phyloP scores from a whole-genome alignment of 176 grass and related monocot species.

The Luzula sylvatica region DNA sequence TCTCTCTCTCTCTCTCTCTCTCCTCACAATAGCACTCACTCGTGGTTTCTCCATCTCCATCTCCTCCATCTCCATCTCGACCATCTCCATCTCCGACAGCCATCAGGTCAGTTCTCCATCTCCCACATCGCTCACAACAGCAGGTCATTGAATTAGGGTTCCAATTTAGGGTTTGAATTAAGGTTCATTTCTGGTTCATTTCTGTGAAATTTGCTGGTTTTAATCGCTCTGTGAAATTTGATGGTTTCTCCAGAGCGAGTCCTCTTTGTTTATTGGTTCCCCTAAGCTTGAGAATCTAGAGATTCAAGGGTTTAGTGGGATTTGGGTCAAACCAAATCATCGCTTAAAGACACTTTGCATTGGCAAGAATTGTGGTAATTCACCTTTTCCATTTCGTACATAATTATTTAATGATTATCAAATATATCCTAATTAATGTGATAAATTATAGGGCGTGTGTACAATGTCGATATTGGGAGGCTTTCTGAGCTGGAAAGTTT shows the following conservation, averaged over 20 bases:
- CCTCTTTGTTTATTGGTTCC: slow-evolving; percentile 35
- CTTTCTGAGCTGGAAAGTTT: slow-evolving; percentile 58
- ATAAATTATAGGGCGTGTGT: slow-evolving; percentile 64
- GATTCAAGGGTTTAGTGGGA: slow-evolving; percentile 83
- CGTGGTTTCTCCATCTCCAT: background rate
- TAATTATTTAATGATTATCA: background rate
- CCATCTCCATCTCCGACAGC: too few species aligned
- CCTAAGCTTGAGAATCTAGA: slow-evolving; percentile 53
- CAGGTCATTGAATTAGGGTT: background rate
- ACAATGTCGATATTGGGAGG: slow-evolving; percentile 59
- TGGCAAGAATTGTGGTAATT: slow-evolving; percentile 60
- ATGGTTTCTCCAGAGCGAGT: slow-evolving; percentile 35
- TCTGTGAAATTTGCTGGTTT: too few species aligned
- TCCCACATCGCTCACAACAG: too few species aligned
- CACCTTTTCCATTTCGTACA: background rate
- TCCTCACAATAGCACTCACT: background rate
- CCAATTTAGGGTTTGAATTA: too few species aligned
- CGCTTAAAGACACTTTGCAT: slow-evolving; percentile 52
- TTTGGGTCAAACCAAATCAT: slow-evolving; percentile 45
- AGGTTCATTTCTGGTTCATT: too few species aligned
- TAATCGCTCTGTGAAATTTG: too few species aligned
- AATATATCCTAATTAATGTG: background rate
- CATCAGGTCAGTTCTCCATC: too few species aligned
- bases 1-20: background rate
- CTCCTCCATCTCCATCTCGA: background rate